phyloP scores from a whole-genome alignment of 805 yeast genomes.

The Candida tibetensis region DNA sequence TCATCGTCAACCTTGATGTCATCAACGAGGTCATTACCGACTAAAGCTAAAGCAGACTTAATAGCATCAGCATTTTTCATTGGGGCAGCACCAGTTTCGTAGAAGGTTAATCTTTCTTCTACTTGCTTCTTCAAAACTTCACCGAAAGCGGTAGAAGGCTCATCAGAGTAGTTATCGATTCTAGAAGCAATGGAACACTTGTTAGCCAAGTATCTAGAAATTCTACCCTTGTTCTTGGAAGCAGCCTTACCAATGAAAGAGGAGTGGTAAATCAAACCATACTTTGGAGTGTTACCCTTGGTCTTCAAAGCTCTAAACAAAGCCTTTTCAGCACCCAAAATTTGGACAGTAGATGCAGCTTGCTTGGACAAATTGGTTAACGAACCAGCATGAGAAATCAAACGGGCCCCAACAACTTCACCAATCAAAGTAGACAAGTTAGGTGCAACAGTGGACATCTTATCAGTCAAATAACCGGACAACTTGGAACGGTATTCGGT shows the following conservation, averaged over 20 bases:
- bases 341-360: constrained; percentile 99
- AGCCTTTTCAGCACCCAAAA: constrained; percentile 96
- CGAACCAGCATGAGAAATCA: constrained; percentile 98
- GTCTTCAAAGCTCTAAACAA: constrained; percentile 94
- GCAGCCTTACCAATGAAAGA: constrained; percentile 92
- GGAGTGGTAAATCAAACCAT: constrained; percentile 93
- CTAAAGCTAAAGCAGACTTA: constrained; percentile 79
- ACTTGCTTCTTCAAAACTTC: constrained; percentile 91
- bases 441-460: constrained; percentile 98
- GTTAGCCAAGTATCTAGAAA: constrained; percentile 97
- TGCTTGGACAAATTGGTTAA: constrained; percentile 93
- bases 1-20: constrained; percentile 27
- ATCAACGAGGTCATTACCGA: constrained; percentile 44
- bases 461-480: constrained; percentile 83
- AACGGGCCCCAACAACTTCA: constrained; percentile 98
- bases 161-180: constrained; percentile 95
- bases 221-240: constrained; percentile 97
- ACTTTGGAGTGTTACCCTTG: constrained; percentile 94
- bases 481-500: constrained; percentile 86
- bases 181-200: constrained; percentile 98
- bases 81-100: constrained; percentile 95
- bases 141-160: constrained; percentile 89
- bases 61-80: constrained; percentile 95
- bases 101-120: constrained; percentile 94
- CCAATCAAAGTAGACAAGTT: constrained; percentile 95